Conservation (phyloP, 768 basidiomycete species). For the Coprinellus micaceus region DNA sequence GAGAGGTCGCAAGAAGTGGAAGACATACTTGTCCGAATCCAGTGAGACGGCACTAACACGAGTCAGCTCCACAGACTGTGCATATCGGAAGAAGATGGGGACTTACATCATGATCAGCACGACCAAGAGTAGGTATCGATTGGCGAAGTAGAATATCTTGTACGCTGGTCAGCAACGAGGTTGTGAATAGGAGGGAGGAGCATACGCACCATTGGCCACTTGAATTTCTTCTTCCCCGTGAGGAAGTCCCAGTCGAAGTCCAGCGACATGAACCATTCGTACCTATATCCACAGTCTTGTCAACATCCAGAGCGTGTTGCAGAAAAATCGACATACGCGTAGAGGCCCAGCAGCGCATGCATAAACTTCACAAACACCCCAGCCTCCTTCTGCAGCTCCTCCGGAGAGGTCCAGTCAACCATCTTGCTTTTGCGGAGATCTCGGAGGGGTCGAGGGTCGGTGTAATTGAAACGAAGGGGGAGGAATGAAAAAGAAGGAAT, state of each 20-base stretch:
- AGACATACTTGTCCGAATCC: slow-evolving; percentile 41
- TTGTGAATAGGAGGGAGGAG: background rate
- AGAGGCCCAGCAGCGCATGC: slow-evolving; percentile 56
- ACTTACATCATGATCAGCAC: slow-evolving; percentile 68
- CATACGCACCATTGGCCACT: slow-evolving; percentile 60
- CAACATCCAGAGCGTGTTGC: too few species aligned
- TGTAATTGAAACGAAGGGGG: background rate
- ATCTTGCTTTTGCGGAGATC: slow-evolving; percentile 24
- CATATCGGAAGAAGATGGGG: slow-evolving; percentile 9
- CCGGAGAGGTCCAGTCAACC: slow-evolving; percentile 53
- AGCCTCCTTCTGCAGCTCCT: slow-evolving; percentile 44
- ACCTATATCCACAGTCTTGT: too few species aligned
- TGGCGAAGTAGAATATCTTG: slow-evolving; percentile 65
- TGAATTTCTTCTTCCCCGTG: slow-evolving; percentile 52
- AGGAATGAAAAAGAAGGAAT: slow-evolving; percentile 8
- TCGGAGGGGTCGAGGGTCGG: background rate
- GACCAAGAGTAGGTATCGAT: slow-evolving; percentile 61
- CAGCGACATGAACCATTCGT: slow-evolving; percentile 61
- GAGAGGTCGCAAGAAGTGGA: background rate
- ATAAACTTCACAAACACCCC: slow-evolving; percentile 48
- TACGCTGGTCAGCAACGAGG: background rate
- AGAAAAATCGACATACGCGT: slow-evolving; percentile 50
- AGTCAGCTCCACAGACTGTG: background rate
- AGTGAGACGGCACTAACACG: slow-evolving; percentile 44
- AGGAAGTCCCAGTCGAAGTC: slow-evolving; percentile 63